Evolutionary conservation across 306 rosid species (phyloP), one percentile per base, ranked within the genome.

Genomic region (Quillaja saponaria): DNA sequence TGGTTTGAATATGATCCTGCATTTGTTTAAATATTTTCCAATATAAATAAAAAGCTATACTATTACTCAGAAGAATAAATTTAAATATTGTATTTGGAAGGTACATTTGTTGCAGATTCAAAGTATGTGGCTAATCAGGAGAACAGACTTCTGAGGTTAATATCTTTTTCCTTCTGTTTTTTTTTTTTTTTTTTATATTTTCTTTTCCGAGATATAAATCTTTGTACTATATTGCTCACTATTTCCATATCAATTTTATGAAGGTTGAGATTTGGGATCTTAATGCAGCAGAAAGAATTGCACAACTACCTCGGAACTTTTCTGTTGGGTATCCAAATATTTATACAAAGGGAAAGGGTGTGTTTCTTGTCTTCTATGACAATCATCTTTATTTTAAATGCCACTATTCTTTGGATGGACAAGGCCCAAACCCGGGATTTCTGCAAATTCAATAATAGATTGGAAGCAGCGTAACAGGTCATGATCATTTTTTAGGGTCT

Each of bases 241-340:
- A 20, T 13, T 60, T 65, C 62, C 62, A 40, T 65, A 66, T 41
- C 71, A 10, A 64, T 78, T 53, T 39, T 55, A 61, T 73, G 13
- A 77, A 92, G 99, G 94, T 89, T 78, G 96, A 84, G 73, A 78
- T 92, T 74, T 92, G 96, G 99, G 99, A 92, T 83, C 90, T 89
- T 39, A 81, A 76, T 74, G 76, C 94, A 16, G 85, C 79, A 60
- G 81, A 88, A 67, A 86, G 74, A 83, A 67, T 76, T 64, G 73
- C 61, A 25, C 81, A 41, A 31, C 74, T 92, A 33, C 85, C 94
- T 78, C 69, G 82, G 63, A 80, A 64, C 61, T 55, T 55, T 40
- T 42, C 44, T 19, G 53, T 58, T 73, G 77, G 77, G 69, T 69
- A 79, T 53, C 58, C 78, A 34, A 78, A 33, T 41, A 44, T 46